These are phyloP conservation scores for Wickerhamomyces mucosus DNA, from an alignment of 805 yeast genomes.

Conservation along the genomic window DNA sequence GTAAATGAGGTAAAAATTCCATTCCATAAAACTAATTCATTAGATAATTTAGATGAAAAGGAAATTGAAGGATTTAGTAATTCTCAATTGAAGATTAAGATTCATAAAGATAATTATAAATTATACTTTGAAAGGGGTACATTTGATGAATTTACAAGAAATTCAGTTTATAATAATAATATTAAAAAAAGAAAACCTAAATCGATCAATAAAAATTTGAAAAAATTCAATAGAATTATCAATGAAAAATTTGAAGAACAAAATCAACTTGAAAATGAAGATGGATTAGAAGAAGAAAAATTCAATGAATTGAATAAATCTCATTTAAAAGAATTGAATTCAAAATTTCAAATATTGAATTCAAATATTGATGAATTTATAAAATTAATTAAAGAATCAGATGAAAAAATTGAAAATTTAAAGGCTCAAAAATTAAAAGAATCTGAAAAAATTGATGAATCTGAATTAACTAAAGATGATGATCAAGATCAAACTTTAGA, in stretches of 20 bases:
- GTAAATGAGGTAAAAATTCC: constrained; percentile 72
- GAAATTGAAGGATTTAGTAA: constrained; percentile 51
- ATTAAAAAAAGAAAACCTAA: constrained; percentile 19
- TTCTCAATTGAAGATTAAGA: constrained; percentile 67
- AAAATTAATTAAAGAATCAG: constrained; percentile 6
- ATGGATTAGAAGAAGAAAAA: constrained; percentile 3
- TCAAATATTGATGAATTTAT: constrained; percentile 7
- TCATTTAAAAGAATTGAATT: constrained; percentile 3
- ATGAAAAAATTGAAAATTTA: constrained; percentile 5
- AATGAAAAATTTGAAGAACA: constrained; percentile 5
- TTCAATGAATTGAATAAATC: constrained; percentile 2
- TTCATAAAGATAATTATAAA: constrained; percentile 70
- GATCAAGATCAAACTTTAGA: constrained; percentile 15
- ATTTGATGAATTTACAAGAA: constrained; percentile 68
- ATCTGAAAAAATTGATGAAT: constrained; percentile 11
- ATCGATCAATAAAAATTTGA: constrained; percentile 30
- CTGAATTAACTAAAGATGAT: constrained; percentile 11
- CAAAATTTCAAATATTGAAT: constrained; percentile 1
- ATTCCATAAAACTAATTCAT: constrained; percentile 46
- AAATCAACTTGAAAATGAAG: constrained; percentile 7
- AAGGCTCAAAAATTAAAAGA: constrained; percentile 5
- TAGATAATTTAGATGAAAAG: constrained; percentile 36
- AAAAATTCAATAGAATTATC: constrained; percentile 11
- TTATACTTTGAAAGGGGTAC: constrained; percentile 74
- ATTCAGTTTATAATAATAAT: constrained; percentile 36